These are phyloP conservation scores for Clarireedia paspali DNA, from an alignment of 2,329 filamentous ascomycete species.

Conservation along the genomic window DNA sequence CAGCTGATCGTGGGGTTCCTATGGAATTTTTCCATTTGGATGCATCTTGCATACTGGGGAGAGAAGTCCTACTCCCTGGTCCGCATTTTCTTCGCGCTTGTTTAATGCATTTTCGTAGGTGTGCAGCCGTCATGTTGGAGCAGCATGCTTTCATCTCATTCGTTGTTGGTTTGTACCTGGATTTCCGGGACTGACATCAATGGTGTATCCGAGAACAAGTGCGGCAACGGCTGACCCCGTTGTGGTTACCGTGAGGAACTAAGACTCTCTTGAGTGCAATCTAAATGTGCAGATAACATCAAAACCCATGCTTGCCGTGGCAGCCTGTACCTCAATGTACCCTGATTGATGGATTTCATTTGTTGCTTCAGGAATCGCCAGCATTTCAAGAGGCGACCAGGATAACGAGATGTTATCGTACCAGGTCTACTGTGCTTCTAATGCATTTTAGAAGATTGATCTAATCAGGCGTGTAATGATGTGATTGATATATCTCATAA, in stretches of 20 bases:
- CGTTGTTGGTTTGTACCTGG: conserved; percentile 3
- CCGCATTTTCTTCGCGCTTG: conserved; percentile 6
- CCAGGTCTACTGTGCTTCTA: not conserved
- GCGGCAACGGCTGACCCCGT: not conserved
- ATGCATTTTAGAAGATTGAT: not conserved
- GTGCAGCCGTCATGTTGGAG: not conserved
- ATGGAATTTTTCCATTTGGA: not conserved
- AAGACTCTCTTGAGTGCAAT: not conserved
- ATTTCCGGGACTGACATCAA: not conserved
- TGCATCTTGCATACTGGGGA: not conserved
- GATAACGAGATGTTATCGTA: not conserved
- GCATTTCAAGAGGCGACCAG: too few species aligned
- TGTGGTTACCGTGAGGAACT: not conserved
- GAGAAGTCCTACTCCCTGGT: not conserved
- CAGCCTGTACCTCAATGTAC: not conserved
- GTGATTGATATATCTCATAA: not conserved
- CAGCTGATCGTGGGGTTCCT: conserved; percentile 6
- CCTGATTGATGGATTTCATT: not conserved
- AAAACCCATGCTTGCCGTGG: not conserved
- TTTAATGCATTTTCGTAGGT: conserved; percentile 4
- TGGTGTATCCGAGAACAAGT: not conserved
- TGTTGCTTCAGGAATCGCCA: too few species aligned
- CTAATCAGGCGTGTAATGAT: not conserved
- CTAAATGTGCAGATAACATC: not conserved
- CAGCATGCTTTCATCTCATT: not conserved